These are phyloP conservation scores for Lunularia cruciata DNA, from an alignment of 225 moss, liverwort and hornwort genomes.

Conservation along the genomic window DNA sequence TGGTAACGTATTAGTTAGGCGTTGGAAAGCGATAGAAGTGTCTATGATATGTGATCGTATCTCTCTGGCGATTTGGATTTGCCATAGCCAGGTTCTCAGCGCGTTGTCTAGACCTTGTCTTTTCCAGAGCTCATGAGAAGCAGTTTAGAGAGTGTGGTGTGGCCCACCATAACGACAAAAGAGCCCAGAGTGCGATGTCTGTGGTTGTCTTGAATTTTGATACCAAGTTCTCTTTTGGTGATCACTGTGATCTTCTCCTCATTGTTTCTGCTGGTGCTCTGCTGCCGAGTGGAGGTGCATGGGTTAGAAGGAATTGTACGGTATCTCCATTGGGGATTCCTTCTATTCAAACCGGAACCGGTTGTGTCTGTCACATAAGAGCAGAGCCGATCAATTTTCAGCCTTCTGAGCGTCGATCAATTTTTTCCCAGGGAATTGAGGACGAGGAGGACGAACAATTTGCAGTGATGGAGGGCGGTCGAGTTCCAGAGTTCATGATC, in stretches of 20 bases:
- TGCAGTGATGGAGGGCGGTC: conserved; percentile 50
- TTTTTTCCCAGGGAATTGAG: not conserved
- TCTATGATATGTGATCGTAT: too few species aligned
- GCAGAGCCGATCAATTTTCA: not conserved
- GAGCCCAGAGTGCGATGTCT: not conserved
- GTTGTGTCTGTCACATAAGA: not conserved
- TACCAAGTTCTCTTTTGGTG: conserved; percentile 2
- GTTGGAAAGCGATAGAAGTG: too few species aligned
- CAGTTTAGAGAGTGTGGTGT: not conserved
- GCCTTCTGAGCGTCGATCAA: too few species aligned
- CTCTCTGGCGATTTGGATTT: too few species aligned
- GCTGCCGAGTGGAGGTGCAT: not conserved
- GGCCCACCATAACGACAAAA: conserved; percentile 5
- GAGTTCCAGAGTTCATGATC: conserved; percentile 64
- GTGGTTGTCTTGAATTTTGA: conserved; percentile 8
- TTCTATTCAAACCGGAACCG: not conserved
- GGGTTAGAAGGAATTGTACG: not conserved
- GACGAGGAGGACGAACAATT: not conserved
- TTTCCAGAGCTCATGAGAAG: too few species aligned
- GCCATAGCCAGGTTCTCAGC: too few species aligned
- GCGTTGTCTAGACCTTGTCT: too few species aligned
- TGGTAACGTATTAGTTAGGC: too few species aligned
- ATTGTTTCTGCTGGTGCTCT: too few species aligned
- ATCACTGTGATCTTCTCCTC: too few species aligned
- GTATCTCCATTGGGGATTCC: not conserved